Base-by-base conservation (phyloP, 208 protist species). In the Trypanosoma scelopori region DNA sequence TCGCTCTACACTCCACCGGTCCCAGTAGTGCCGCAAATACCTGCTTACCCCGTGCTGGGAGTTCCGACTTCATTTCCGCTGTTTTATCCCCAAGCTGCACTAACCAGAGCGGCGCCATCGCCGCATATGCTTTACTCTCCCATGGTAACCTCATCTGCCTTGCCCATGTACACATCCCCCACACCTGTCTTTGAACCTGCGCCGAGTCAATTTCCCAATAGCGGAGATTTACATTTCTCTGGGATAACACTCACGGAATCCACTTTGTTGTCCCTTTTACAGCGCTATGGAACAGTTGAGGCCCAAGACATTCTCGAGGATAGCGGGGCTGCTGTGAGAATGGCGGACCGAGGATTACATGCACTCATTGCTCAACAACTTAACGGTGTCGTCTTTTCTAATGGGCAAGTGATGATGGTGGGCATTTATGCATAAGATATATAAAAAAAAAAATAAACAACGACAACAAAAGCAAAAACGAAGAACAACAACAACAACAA, bases 201-300 rank as follows among this genome's bases (percentile, higher is more conserved):
- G 60, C 47, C 63, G 59, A 5, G 59, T 55, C 11, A 69, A 75
- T 47, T 69, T 85, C 47, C 90, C 73, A 72, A 78, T 42, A 84
- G 79, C 48, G 90, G 90, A 2, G 90, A 95, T 65, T 65, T 95
- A 9, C 76, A 82, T 65, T 79, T 95, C 22, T 80, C 80, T 39
- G 82, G 83, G 1, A 76, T 75, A 0, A 59, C 74, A 20, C 49
- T 92, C 23, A 83, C 77, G 7, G 87, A 92, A 30, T 73, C 85
- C 5, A 39, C 88, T 46, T 55, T 93, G 23, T 55, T 72, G 3
- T 65, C 84, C 43, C 59, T 95, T 1, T 56, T 92, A 27, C 85
- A 93, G 41, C 74, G 74, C 12, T 95, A 80, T 76, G 86, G 86
- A 11, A 50, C 59, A 18, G 68, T 95, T 12, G 81, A 87, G 43